phyloP scores from a whole-genome alignment of 768 basidiomycete genomes.

The Russula dissimulans region DNA sequence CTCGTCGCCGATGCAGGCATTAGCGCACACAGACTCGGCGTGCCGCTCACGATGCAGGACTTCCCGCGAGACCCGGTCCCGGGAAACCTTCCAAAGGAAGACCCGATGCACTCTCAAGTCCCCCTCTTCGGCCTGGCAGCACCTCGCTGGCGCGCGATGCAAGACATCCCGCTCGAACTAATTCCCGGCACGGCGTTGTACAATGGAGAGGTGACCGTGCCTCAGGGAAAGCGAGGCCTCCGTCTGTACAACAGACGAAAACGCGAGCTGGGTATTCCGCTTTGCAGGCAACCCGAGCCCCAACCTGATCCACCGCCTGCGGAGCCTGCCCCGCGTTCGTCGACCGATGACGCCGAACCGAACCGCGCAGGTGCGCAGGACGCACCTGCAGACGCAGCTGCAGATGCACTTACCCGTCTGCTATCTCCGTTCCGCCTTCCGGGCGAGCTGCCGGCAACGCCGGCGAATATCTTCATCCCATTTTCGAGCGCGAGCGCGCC shows the following conservation, averaged over 20 bases:
- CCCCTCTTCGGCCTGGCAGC: constrained; percentile 2
- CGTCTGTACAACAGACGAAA: neutral
- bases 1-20: constrained; percentile 6
- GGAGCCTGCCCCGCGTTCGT: neutral
- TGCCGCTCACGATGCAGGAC: constrained; percentile 6
- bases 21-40: constrained; percentile 3
- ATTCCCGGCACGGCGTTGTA: neutral
- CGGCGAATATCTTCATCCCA: too few relatives aligned
- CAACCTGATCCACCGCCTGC: neutral
- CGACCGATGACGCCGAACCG: neutral
- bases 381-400: too few relatives aligned
- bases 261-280: neutral
- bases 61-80: constrained; percentile 1
- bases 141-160: constrained; percentile 7
- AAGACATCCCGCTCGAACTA: neutral
- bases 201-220: neutral
- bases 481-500: too few relatives aligned
- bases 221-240: neutral
- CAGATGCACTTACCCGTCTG: too few relatives aligned
- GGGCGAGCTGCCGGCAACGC: too few relatives aligned
- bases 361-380: neutral
- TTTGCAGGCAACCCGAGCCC: neutral
- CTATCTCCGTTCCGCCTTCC: too few relatives aligned
- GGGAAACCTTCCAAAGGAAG: neutral
- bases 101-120: neutral